Base-by-base conservation (phyloP, 441 rosid species). In the Mallotus japonicus region DNA sequence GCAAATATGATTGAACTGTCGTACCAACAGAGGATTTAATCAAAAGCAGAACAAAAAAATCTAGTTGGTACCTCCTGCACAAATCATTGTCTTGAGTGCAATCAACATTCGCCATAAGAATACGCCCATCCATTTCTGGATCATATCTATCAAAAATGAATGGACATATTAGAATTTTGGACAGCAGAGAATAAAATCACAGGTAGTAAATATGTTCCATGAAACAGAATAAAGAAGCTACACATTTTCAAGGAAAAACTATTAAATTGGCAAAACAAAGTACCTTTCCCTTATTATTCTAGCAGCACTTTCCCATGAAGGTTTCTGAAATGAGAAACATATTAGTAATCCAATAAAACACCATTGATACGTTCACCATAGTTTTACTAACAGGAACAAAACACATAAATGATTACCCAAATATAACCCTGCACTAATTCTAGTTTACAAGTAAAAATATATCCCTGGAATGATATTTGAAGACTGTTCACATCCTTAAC, bases 271-370 rank as follows among this genome's bases (percentile, higher is more conserved):
- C 60, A 73, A 22, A 14, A 50, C 16, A 56, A 44, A 83, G 66
- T 76, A 95, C 99, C 95, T 91, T 80, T 90, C 86, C 78, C 86
- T 85, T 62, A 95, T 79, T 75, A 87, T 89, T 77, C 78, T 85
- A 75, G 98, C 95, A 60, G 98, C 88, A 77, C 85, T 95, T 83
- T 95, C 98, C 99, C 99, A 95, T 11, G 97, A 86, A 16, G 98
- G 94, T 88, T 89, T 95, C 98, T 95, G 91, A 68, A 79, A 84
- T 60, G 77, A 79, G 71, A 63, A 59, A 79, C 3, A 59, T 14
- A 77, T 61, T 44, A 55, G 51, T 70, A 62, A 76, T 50, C 56
- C 40, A 72, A 71, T 42, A 70, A 75, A 77, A 32, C 32, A 66
- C 59, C n/a, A 46, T 61, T 24, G 69, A 56, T 22, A 46, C 19